A percentile compares a stretch with the other conserved stretches of the same genome.
Evolutionary conservation across 768 basidiomycete species (phyloP).

Genomic region (Chalciporus chontae): DNA sequence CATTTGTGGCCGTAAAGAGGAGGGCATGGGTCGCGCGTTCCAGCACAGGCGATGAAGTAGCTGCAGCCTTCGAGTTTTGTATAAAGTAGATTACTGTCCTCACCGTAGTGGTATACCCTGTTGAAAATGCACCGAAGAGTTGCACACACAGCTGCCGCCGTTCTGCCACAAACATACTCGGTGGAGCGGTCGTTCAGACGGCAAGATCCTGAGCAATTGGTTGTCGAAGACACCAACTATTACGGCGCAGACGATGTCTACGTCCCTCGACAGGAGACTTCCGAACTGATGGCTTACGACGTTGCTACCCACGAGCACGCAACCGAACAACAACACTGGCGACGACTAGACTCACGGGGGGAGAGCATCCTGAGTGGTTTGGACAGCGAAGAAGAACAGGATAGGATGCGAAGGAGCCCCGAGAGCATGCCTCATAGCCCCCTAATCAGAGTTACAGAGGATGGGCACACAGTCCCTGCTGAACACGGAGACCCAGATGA

Average conservation of each 20-base stretch:
- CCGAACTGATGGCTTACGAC: constrained; percentile 23
- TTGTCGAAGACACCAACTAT: constrained; percentile 12
- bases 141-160: constrained; percentile 29
- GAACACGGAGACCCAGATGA: constrained; percentile 9
- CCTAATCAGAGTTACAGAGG: constrained; percentile 39
- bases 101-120: not conserved
- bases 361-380: constrained; percentile 32
- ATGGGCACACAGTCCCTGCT: constrained; percentile 26
- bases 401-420: constrained; percentile 31
- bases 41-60: constrained; percentile 13
- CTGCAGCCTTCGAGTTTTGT: constrained; percentile 23
- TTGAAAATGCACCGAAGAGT: constrained; percentile 31
- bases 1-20: constrained; percentile 18
- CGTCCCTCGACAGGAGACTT: constrained; percentile 10
- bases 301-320: constrained; percentile 18
- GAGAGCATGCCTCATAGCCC: constrained; percentile 31
- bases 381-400: constrained; percentile 21
- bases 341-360: constrained; percentile 30
- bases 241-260: constrained; percentile 12
- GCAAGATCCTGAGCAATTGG: constrained; percentile 18
- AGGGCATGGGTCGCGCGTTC: constrained; percentile 14
- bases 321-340: constrained; percentile 24
- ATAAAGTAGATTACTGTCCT: constrained; percentile 19
- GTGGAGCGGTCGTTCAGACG: constrained; percentile 12
- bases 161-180: constrained; percentile 20